A percentile compares a stretch with the other conserved stretches of the same genome.
phyloP scores from a whole-genome alignment of 129 eudicot genomes.

The Heracleum sosnowskyi region DNA sequence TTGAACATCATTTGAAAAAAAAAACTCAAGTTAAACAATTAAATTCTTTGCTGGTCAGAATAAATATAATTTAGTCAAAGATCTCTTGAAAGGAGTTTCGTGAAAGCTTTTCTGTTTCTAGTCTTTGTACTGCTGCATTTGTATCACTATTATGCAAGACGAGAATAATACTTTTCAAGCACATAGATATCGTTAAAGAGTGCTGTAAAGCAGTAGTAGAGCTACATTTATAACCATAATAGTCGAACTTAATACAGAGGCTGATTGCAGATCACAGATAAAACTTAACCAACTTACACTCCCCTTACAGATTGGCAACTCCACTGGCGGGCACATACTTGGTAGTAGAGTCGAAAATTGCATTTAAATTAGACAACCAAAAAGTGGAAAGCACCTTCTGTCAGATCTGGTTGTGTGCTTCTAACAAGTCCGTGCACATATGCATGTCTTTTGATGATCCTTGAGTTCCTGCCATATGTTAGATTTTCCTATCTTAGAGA shows the following conservation, averaged over 20 bases:
- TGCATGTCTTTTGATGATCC: slow-evolving; percentile 75
- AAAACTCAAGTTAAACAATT: no score
- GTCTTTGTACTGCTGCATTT: background rate
- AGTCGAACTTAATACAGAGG: background rate
- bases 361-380: background rate
- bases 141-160: background rate
- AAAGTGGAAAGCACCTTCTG: background rate
- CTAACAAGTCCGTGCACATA: slow-evolving; percentile 25
- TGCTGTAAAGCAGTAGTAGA: background rate
- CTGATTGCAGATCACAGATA: background rate
- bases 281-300: background rate
- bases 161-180: background rate
- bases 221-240: background rate
- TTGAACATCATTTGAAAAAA: no score
- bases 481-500: slow-evolving; percentile 7
- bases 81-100: background rate
- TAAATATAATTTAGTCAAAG: no score
- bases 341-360: background rate
- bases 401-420: background rate
- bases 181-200: background rate
- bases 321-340: background rate
- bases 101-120: background rate
- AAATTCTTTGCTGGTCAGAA: no score
- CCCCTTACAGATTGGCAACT: background rate
- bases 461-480: slow-evolving; percentile 59